Conservation (phyloP, 495 filamentous ascomycete genomes). For the Cladorrhinum samala region DNA sequence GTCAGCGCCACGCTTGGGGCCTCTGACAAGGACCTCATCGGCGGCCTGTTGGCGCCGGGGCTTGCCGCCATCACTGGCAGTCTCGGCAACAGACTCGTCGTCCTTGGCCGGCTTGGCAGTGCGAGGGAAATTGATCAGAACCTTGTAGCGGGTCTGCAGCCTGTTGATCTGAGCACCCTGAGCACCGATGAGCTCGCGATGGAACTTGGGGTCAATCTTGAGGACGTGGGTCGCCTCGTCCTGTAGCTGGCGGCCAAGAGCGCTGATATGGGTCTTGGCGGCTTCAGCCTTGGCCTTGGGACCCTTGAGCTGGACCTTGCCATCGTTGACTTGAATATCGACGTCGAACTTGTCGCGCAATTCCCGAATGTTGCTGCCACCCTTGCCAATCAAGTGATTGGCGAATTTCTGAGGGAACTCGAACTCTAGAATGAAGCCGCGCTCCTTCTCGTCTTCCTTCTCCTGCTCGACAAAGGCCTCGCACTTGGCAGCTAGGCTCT, state of each 20-base stretch:
- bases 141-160: slow-evolving; percentile 81
- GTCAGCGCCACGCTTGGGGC: slow-evolving; percentile 85
- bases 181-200: slow-evolving; percentile 85
- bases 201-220: slow-evolving; percentile 81
- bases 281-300: slow-evolving; percentile 67
- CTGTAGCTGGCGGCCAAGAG: slow-evolving; percentile 69
- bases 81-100: slow-evolving; percentile 62
- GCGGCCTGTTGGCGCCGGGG: slow-evolving; percentile 65
- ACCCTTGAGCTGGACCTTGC: slow-evolving; percentile 56
- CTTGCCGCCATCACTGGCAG: slow-evolving; percentile 64
- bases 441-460: slow-evolving; percentile 80
- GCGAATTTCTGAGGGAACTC: slow-evolving; percentile 93
- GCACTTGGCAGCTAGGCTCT: slow-evolving; percentile 62
- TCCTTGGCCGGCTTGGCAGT: slow-evolving; percentile 56
- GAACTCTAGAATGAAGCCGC: slow-evolving; percentile 75
- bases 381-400: slow-evolving; percentile 86
- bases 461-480: slow-evolving; percentile 73
- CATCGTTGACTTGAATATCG: slow-evolving; percentile 84
- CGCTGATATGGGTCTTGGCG: slow-evolving; percentile 68
- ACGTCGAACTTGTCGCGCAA: slow-evolving; percentile 96
- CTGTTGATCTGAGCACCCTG: slow-evolving; percentile 87
- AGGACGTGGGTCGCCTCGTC: slow-evolving; percentile 80
- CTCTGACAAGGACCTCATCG: slow-evolving; percentile 87
- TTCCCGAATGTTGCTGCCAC: slow-evolving; percentile 89
- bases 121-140: slow-evolving; percentile 90